Evolutionary conservation across 2,329 filamentous ascomycete genomes (phyloP).

Genomic region (Hymenoscyphus fructigenus): DNA sequence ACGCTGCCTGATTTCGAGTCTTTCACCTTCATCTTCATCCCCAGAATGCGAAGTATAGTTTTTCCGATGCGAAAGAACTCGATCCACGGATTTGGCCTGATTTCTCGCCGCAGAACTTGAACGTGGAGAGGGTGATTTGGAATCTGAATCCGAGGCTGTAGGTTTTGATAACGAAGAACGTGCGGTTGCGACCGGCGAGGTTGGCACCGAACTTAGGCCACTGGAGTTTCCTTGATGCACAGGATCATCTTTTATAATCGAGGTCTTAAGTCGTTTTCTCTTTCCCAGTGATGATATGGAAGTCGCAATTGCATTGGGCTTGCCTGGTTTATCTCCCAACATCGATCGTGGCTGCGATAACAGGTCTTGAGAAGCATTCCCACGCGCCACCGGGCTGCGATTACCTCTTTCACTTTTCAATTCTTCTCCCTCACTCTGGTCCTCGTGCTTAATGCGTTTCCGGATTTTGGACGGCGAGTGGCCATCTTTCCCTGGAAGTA

Average conservation of each 20-base stretch:
- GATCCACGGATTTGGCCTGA: slow-evolving; percentile 42
- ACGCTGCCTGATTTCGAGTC: slow-evolving; percentile 26
- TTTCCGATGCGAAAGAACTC: slow-evolving; percentile 42
- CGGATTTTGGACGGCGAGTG: slow-evolving; percentile 62
- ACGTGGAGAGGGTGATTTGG: slow-evolving; percentile 34
- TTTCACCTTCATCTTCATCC: slow-evolving; percentile 27
- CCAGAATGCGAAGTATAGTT: slow-evolving; percentile 35
- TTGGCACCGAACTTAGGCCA: slow-evolving; percentile 58
- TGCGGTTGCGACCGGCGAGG: slow-evolving; percentile 46
- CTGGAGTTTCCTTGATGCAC: slow-evolving; percentile 43
- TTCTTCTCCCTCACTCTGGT: slow-evolving; percentile 57
- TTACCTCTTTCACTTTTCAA: slow-evolving; percentile 25
- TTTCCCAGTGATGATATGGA: slow-evolving; percentile 42
- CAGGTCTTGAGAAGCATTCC: slow-evolving; percentile 2
- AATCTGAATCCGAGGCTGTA: slow-evolving; percentile 56
- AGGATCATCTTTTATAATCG: slow-evolving; percentile 25
- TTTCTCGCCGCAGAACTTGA: slow-evolving; percentile 21
- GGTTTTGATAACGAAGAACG: slow-evolving; percentile 35
- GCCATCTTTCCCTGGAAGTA: slow-evolving; percentile 64
- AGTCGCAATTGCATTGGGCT: slow-evolving; percentile 32
- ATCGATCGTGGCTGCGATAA: slow-evolving; percentile 13
- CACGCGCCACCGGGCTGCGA: slow-evolving; percentile 12
- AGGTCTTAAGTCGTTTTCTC: slow-evolving; percentile 48
- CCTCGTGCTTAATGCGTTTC: slow-evolving; percentile 63
- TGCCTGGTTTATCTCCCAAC: slow-evolving; percentile 27